phyloP scores from a whole-genome alignment of 2,329 filamentous ascomycete species.

The Monilinia laxa region DNA sequence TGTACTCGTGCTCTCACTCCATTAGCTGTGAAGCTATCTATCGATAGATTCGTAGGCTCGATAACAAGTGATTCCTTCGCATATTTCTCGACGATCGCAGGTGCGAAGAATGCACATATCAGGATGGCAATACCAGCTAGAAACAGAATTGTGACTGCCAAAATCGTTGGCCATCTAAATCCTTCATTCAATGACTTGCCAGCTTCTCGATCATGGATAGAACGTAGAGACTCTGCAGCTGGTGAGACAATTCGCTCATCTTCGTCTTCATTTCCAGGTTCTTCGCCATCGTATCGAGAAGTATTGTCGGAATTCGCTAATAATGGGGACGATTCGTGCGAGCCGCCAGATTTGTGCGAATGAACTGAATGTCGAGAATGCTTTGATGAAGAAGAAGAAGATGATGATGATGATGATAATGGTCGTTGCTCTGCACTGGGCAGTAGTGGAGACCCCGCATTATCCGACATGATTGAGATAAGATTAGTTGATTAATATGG shows the following conservation, averaged over 20 bases:
- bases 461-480: slow-evolving; percentile 19
- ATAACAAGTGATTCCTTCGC: slow-evolving; percentile 79
- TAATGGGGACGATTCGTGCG: slow-evolving; percentile 41
- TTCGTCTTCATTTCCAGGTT: slow-evolving; percentile 27
- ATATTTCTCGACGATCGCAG: slow-evolving; percentile 80
- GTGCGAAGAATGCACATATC: slow-evolving; percentile 75
- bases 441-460: slow-evolving; percentile 23
- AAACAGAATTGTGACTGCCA: slow-evolving; percentile 69
- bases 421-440: slow-evolving; percentile 19
- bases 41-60: slow-evolving; percentile 77
- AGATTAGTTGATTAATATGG: background rate
- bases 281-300: slow-evolving; percentile 39
- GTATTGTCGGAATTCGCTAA: slow-evolving; percentile 37
- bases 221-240: slow-evolving; percentile 41
- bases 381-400: slow-evolving; percentile 4
- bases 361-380: slow-evolving; percentile 11
- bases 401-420: slow-evolving; percentile 4
- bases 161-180: slow-evolving; percentile 71
- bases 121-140: slow-evolving; percentile 66
- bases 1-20: slow-evolving; percentile 79
- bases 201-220: slow-evolving; percentile 39
- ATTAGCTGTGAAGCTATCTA: slow-evolving; percentile 77
- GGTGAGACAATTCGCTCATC: slow-evolving; percentile 35
- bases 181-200: slow-evolving; percentile 41
- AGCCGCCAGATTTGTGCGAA: slow-evolving; percentile 1